Evolutionary conservation across 2,329 filamentous ascomycete species (phyloP).

Genomic region (Setomelanomma holmii): DNA sequence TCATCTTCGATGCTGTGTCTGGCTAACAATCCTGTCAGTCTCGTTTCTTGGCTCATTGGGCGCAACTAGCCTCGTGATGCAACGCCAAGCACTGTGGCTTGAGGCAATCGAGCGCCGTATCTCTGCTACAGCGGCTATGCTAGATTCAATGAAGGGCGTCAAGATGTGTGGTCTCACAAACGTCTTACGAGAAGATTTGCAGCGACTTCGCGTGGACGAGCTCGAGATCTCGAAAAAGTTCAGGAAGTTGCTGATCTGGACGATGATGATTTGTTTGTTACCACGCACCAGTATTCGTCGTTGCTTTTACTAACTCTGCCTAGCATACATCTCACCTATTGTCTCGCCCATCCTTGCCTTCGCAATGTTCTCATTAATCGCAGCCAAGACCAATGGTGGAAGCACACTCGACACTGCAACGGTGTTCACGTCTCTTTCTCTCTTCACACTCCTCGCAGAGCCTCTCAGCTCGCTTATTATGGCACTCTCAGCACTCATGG

Average conservation of each 20-base stretch:
- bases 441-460: constrained; percentile 56
- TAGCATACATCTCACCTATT: constrained; percentile 41
- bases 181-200: constrained; percentile 37
- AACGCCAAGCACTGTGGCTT: constrained; percentile 51
- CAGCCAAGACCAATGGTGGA: constrained; percentile 41
- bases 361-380: constrained; percentile 52
- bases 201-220: constrained; percentile 42
- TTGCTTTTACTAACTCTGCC: constrained; percentile 5
- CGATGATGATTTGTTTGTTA: constrained; percentile 43
- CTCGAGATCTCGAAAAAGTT: constrained; percentile 45
- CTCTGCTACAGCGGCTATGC: constrained; percentile 50
- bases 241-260: constrained; percentile 45
- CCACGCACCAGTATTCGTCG: not conserved
- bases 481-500: constrained; percentile 54
- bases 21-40: constrained; percentile 10
- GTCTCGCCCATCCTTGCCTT: constrained; percentile 56
- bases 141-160: constrained; percentile 56
- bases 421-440: constrained; percentile 57
- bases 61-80: constrained; percentile 39
- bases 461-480: constrained; percentile 56
- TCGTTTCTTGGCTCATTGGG: constrained; percentile 36
- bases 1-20: not conserved
- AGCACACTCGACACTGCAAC: constrained; percentile 49
- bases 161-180: constrained; percentile 54
- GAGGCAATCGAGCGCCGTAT: constrained; percentile 55